Evolutionary conservation across 768 basidiomycete genomes (phyloP).

Genomic region (Tulasnella calospora): DNA sequence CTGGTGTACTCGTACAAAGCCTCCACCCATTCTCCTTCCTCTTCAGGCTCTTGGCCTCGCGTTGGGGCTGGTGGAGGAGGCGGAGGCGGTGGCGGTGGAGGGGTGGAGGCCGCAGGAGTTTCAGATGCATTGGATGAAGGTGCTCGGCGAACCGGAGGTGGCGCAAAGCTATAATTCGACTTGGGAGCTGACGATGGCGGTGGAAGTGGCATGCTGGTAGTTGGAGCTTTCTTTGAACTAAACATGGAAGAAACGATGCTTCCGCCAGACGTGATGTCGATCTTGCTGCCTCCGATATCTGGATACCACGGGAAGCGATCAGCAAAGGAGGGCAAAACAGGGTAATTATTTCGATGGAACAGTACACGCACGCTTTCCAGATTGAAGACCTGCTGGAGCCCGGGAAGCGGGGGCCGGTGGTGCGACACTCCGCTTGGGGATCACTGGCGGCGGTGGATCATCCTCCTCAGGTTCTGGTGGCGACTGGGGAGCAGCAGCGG

Average conservation of each 20-base stretch:
- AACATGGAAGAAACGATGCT: not conserved
- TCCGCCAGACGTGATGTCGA: conserved; percentile 2
- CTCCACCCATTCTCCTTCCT: conserved; percentile 28
- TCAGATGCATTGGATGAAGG: conserved; percentile 6
- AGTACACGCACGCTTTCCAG: conserved; percentile 16
- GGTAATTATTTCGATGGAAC: not conserved
- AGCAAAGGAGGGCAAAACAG: not conserved
- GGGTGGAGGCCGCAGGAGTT: conserved; percentile 10
- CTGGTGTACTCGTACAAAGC: conserved; percentile 28
- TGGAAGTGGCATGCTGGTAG: not conserved
- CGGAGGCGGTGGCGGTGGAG: conserved; percentile 12
- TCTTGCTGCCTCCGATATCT: conserved; percentile 12
- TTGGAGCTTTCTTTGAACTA: not conserved
- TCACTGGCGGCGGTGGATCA: not conserved
- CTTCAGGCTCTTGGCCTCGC: conserved; percentile 12
- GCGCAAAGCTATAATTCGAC: conserved; percentile 13
- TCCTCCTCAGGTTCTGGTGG: conserved; percentile 11
- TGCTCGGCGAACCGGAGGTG: conserved; percentile 17
- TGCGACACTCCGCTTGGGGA: conserved; percentile 6
- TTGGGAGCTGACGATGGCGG: not conserved
- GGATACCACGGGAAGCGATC: not conserved
- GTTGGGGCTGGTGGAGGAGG: conserved; percentile 1
- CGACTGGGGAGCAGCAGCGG: not conserved
- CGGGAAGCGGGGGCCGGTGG: not conserved
- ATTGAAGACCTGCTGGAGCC: conserved; percentile 12